These are phyloP conservation scores for Sphenostylis stenocarpa DNA, from an alignment of 306 rosid genomes.

Conservation along the genomic window DNA sequence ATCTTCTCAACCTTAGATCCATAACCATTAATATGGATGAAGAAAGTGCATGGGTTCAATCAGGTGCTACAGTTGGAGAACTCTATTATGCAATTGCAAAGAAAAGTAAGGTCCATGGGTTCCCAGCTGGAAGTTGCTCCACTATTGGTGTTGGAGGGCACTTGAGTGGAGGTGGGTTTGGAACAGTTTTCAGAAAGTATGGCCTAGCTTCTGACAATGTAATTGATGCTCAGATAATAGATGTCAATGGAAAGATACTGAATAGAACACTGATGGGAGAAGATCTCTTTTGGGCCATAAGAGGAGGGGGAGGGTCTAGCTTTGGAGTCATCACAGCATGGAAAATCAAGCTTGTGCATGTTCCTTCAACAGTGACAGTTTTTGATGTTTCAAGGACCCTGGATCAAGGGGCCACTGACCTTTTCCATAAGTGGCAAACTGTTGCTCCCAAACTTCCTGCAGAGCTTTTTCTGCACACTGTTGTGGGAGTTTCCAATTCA, in stretches of 20 bases:
- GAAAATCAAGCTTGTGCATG: slow-evolving; percentile 35
- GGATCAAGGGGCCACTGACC: slow-evolving; percentile 1
- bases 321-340: slow-evolving; percentile 38
- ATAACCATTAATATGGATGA: slow-evolving; percentile 25
- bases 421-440: slow-evolving; percentile 35
- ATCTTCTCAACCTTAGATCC: slow-evolving; percentile 26
- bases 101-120: slow-evolving; percentile 28
- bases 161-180: slow-evolving; percentile 41
- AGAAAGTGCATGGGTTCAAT: slow-evolving; percentile 40
- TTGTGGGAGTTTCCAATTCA: slow-evolving; percentile 3
- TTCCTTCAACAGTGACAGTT: slow-evolving; percentile 32
- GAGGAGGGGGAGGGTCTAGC: slow-evolving; percentile 46
- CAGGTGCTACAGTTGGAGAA: slow-evolving; percentile 45
- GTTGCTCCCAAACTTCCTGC: slow-evolving; percentile 23
- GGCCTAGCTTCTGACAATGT: slow-evolving; percentile 40
- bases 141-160: slow-evolving; percentile 45
- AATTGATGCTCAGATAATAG: slow-evolving; percentile 28
- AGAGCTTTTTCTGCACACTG: slow-evolving; percentile 30
- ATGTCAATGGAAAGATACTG: slow-evolving; percentile 31
- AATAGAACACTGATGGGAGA: slow-evolving; percentile 39
- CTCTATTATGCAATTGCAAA: slow-evolving; percentile 35
- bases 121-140: slow-evolving; percentile 39
- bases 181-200: slow-evolving; percentile 34
- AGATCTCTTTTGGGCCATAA: slow-evolving; percentile 44
- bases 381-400: slow-evolving; percentile 27